A percentile compares a stretch with the other conserved stretches of the same genome.
phyloP scores from a whole-genome alignment of 202 grass and related monocot genomes.

The Brachypodium distachyon region DNA sequence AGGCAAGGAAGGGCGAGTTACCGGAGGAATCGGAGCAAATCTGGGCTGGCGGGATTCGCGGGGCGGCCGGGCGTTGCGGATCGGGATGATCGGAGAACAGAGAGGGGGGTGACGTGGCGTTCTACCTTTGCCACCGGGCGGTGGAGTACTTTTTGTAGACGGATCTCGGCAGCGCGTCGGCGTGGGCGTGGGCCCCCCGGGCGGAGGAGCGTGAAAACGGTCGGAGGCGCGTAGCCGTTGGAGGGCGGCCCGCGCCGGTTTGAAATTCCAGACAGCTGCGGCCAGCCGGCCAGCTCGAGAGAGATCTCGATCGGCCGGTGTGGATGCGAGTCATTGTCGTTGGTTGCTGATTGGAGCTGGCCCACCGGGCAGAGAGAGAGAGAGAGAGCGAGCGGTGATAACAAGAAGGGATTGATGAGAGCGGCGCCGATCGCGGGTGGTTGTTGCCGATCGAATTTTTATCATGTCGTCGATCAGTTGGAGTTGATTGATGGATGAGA shows the following conservation, averaged over 20 bases:
- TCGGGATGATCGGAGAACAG: not conserved
- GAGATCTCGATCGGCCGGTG: too few species aligned
- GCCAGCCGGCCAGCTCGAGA: not conserved
- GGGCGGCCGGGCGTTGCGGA: not conserved
- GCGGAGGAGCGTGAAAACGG: not conserved
- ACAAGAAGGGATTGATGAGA: not conserved
- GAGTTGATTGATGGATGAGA: too few species aligned
- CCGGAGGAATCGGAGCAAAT: not conserved
- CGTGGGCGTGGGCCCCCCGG: not conserved
- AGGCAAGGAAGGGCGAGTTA: not conserved
- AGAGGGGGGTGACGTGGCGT: not conserved
- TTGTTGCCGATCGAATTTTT: not conserved
- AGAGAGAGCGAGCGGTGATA: not conserved
- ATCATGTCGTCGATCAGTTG: not conserved
- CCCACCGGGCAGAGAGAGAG: too few species aligned
- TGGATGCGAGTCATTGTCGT: not conserved
- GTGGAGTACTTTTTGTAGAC: not conserved
- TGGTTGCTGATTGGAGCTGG: not conserved
- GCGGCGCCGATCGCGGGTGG: not conserved
- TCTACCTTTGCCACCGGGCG: not conserved
- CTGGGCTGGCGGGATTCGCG: not conserved
- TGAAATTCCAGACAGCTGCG: not conserved
- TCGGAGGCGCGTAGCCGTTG: not conserved
- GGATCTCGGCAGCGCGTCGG: not conserved
- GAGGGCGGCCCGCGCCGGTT: not conserved